These are phyloP conservation scores for Helichrysum umbraculigerum DNA, from an alignment of 129 eudicot species.

Conservation along the genomic window DNA sequence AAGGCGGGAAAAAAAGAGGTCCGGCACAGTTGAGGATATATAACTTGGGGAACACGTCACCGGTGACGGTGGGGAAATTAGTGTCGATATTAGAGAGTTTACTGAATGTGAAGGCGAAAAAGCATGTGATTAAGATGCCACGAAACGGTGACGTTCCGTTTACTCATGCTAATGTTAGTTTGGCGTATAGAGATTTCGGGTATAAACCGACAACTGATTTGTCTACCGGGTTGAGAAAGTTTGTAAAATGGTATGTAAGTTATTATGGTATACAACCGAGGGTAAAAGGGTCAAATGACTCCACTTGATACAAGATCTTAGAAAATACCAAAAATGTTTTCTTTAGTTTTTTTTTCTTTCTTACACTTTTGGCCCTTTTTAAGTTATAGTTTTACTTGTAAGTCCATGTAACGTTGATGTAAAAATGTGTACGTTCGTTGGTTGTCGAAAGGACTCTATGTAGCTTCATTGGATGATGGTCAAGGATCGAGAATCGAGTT, in stretches of 20 bases:
- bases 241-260: conserved; percentile 75
- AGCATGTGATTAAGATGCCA: conserved; percentile 77
- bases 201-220: conserved; percentile 79
- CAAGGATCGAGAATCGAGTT: conserved; percentile 14
- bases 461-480: neutral
- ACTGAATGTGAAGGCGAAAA: conserved; percentile 67
- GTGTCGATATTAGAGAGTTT: conserved; percentile 57
- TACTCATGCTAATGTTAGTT: conserved; percentile 75
- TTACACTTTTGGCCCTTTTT: conserved; percentile 17
- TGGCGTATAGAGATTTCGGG: conserved; percentile 67
- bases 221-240: conserved; percentile 69
- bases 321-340: conserved; percentile 19
- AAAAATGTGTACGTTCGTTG: neutral
- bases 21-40: conserved; percentile 72
- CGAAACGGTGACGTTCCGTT: conserved; percentile 84
- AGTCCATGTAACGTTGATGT: conserved; percentile 9
- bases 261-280: conserved; percentile 68
- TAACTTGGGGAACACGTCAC: conserved; percentile 75
- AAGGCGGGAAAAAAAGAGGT: conserved; percentile 65
- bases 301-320: conserved; percentile 5
- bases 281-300: conserved; percentile 52
- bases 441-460: neutral
- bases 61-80: conserved; percentile 69
- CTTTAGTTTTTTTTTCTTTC: conserved; percentile 23
- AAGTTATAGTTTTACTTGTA: conserved; percentile 24